Base-by-base conservation (phyloP, 257 asterid genomes). In the Dorcoceras hygrometricum region DNA sequence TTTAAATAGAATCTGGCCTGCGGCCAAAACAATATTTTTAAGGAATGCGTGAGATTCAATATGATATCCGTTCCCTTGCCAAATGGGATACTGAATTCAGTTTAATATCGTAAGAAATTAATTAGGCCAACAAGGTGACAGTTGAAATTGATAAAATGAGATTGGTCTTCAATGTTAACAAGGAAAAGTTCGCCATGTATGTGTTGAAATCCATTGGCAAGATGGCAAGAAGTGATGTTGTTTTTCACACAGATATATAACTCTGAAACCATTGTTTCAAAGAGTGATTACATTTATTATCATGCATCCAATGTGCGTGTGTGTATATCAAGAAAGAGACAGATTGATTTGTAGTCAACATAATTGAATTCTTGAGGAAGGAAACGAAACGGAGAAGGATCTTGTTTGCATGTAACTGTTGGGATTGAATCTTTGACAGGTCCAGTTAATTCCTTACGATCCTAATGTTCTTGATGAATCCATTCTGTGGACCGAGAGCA, bases 401-500 rank as follows among this genome's bases (percentile, higher is more conserved):
- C n/a, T n/a, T n/a, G n/a, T n/a, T n/a, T n/a, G n/a, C n/a, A n/a
- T n/a, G 46, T 34, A 39, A 39, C 50, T 2, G 50, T 14, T 43
- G 20, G 20, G 1, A 36, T 12, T 43, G 8, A 60, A 25, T 24
- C n/a, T 59, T 25, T 18, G 12, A 34, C 82, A 84, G 87, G 90
- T 84, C 65, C 88, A 84, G 78, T 57, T 82, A 80, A 76, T 61
- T 32, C 83, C 84, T n/a, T 82, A 89, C 83, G 77, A 86, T 32
- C 84, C 95, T n/a, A 75, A 79, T 23, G 59, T 31, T 57, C 85
- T 92, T 55, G 97, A 92, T 71, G 97, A 88, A 63, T 89, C 97
- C 36, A 12, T 92, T 63, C 64, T 92, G 79, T 92, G 98, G 98
- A 84, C 94, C 1, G 89, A 86, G 82, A 92, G 98, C 95, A 88